Conservation (phyloP, 768 basidiomycete species). For the Boletus edulis region DNA sequence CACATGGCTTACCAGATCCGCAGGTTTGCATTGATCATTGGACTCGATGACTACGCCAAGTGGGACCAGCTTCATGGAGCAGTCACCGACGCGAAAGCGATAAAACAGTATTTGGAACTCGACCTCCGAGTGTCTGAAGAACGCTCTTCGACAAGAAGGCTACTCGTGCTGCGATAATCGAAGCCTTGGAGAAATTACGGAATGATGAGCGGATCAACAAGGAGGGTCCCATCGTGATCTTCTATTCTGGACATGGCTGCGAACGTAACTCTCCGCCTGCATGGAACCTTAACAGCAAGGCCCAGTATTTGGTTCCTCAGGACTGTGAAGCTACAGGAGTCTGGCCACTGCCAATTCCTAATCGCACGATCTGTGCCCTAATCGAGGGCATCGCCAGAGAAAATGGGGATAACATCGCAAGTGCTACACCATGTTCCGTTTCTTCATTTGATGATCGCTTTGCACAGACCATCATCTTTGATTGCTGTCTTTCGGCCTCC, state of each 20-base stretch:
- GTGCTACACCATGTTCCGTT: constrained; percentile 17
- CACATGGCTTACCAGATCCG: too few relatives aligned
- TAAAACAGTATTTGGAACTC: constrained; percentile 33
- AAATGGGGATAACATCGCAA: constrained; percentile 45
- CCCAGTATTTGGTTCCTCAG: constrained; percentile 33
- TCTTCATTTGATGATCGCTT: background rate
- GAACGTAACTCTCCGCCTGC: constrained; percentile 31
- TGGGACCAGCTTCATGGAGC: constrained; percentile 33
- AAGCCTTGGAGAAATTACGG: constrained; percentile 21
- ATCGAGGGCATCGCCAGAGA: constrained; percentile 36
- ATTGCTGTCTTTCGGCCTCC: constrained; percentile 45
- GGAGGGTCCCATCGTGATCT: constrained; percentile 40
- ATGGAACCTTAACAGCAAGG: constrained; percentile 17
- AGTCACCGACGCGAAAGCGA: constrained; percentile 29
- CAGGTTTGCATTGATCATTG: constrained; percentile 41
- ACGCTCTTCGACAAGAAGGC: constrained; percentile 39
- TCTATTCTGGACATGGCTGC: constrained; percentile 45
- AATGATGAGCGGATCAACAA: constrained; percentile 25
- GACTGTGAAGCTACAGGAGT: constrained; percentile 7
- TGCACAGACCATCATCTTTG: constrained; percentile 43
- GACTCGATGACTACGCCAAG: constrained; percentile 39
- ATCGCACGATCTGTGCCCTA: constrained; percentile 39
- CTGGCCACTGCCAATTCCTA: constrained; percentile 34
- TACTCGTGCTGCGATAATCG: constrained; percentile 35
- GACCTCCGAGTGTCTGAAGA: constrained; percentile 28